These are phyloP conservation scores for Wickerhamomyces strasburgensis DNA, from an alignment of 805 yeast genomes.

Conservation along the genomic window DNA sequence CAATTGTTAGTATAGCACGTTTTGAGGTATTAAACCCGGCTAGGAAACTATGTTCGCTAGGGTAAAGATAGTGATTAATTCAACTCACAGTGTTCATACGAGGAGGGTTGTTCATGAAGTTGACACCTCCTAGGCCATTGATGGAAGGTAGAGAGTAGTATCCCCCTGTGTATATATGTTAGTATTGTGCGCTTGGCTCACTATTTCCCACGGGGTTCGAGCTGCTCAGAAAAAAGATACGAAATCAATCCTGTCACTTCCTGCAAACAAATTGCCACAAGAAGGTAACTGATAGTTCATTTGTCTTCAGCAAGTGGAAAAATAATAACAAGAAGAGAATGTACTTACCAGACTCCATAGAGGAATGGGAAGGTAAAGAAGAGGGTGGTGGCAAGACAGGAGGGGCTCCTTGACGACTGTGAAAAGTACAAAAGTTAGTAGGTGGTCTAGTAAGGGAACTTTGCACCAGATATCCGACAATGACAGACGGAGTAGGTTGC, in stretches of 20 bases:
- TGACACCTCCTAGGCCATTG: constrained; percentile 12
- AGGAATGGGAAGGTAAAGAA: constrained; percentile 18
- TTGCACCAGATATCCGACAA: not conserved
- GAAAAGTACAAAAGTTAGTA: not conserved
- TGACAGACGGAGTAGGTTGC: too few relatives aligned
- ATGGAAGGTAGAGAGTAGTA: constrained; percentile 23
- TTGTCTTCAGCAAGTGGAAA: too few relatives aligned
- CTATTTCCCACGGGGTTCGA: too few relatives aligned
- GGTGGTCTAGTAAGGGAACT: too few relatives aligned
- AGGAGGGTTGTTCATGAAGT: constrained; percentile 18
- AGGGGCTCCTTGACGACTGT: constrained; percentile 53
- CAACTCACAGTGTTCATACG: not conserved
- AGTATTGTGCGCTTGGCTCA: too few relatives aligned
- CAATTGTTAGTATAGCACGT: not conserved
- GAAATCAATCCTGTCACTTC: too few relatives aligned
- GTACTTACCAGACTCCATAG: constrained; percentile 24
- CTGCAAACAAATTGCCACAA: too few relatives aligned
- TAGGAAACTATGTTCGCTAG: not conserved
- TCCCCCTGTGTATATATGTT: constrained; percentile 15
- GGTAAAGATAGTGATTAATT: not conserved
- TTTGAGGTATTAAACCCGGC: not conserved
- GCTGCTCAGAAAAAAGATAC: too few relatives aligned
- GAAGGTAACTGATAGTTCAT: too few relatives aligned
- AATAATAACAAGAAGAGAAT: too few relatives aligned
- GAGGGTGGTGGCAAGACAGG: constrained; percentile 60